phyloP scores from a whole-genome alignment of 371 early-diverging fungal species.

The Mortierella polycephala region DNA sequence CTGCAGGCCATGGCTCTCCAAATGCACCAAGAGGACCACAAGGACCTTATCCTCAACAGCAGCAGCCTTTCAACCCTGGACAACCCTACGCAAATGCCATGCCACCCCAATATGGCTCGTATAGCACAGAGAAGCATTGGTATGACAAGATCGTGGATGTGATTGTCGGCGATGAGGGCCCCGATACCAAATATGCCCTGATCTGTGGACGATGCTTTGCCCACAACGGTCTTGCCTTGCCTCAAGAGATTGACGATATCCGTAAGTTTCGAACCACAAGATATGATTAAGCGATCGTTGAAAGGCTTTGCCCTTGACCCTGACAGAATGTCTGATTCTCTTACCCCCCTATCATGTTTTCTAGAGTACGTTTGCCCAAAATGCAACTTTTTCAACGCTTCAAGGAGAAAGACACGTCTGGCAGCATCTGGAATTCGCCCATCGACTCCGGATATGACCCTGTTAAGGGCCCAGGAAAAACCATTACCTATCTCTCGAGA shows the following conservation, averaged over 20 bases:
- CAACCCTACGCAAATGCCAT: constrained; percentile 17
- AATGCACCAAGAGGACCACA: constrained; percentile 21
- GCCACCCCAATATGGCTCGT: constrained; percentile 8
- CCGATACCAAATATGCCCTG: constrained; percentile 88
- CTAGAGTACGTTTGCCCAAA: constrained; percentile 64
- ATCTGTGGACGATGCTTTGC: constrained; percentile 90
- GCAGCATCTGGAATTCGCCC: constrained; percentile 10
- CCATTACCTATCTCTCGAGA: constrained; percentile 43
- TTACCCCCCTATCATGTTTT: too few species aligned
- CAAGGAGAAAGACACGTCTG: constrained; percentile 42
- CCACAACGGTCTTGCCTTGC: constrained; percentile 92
- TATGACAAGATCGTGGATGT: constrained; percentile 88
- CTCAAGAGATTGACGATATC: constrained; percentile 80
- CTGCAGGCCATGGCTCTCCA: constrained; percentile 12
- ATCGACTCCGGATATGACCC: constrained; percentile 18
- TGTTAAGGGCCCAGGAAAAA: constrained; percentile 31
- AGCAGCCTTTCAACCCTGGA: constrained; percentile 15
- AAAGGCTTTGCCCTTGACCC: too few species aligned
- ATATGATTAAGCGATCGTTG: too few species aligned
- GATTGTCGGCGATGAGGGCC: constrained; percentile 87
- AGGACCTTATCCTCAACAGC: constrained; percentile 20
- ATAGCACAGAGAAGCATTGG: constrained; percentile 65
- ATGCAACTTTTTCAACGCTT: constrained; percentile 61
- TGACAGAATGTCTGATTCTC: not conserved
- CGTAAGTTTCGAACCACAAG: constrained; percentile 60